Evolutionary conservation across 1,139 yeast species (phyloP), one percentile per base, ranked within the genome.

Genomic region (Saccharomyces hybrid): DNA sequence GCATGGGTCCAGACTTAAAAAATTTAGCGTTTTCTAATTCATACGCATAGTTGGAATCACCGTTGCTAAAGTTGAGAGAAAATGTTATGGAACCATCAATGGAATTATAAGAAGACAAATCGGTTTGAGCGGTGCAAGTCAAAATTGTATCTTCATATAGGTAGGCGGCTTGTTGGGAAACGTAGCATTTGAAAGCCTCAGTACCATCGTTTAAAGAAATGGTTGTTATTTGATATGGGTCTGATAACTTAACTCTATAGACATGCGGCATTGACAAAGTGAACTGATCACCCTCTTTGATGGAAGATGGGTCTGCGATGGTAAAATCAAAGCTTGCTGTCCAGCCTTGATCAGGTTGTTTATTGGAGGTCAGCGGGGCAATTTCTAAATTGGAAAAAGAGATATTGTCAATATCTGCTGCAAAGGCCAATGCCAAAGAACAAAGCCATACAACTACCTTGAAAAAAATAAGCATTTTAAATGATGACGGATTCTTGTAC

Each of bases 81-180:
- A 69, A 62, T 4, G 63, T 56, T 2, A 73, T 58, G 2, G 63
- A 48, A 28, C 75, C 76, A 9, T 57, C 49, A 31, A 69, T 54
- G 1, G 64, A 49, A 11, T 52, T 56, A 44, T 57, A 61, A 5
- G 58, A 46, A 11, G 65, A 59, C 8, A 69, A 57, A 26, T 60
- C 65, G 2, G 54, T 54, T 2, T 58, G 49, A 7, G 71, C 64
- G 3, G 57, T 56, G 62, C 75, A 73, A 42, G 60, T 54, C 28
- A 73, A 49, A 11, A 61, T 57, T 2, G 75, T 66, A 21, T 62
- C 57, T 9, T 60, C 61, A 44, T 62, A 55, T 38, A 61, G 48
- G 52, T 65, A 66, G 11, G 75, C 66, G 47, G 74, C 75, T 52
- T 71, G 73, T 53, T 68, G 71, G 2, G 60, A 54, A 42, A 67